Evolutionary conservation across 169 alveolate species (phyloP), one percentile per base, ranked within the genome.

Genomic region (Eimeria tenella): DNA sequence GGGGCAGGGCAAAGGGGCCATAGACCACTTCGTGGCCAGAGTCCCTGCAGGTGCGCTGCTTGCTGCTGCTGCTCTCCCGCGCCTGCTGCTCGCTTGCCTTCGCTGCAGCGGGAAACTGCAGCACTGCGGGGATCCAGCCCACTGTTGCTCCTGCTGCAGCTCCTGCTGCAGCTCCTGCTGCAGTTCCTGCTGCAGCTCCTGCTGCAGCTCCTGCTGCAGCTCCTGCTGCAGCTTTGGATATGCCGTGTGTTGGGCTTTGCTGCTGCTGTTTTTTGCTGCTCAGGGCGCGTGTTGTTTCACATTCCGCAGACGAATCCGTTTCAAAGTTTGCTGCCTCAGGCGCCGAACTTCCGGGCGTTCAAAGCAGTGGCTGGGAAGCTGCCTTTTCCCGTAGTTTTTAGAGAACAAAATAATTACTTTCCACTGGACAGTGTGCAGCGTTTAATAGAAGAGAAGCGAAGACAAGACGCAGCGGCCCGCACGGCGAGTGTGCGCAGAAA

Each of bases 1-100:
- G 91, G 95, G 95, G 3, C 93, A 93, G 74, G 95, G 95, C 19
- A 93, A 93, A 42, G 95, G 95, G 17, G 79, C 73, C 86, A 93
- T 93, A 75, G 88, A 93, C 63, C 93, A 77, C 68, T 93, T 83
- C 65, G 95, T 93, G 5, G 93, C 95, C 13, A 19, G 95, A 25
- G 95, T 86, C 8, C 94, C 94, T 4, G 95, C 95, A 23, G 95
- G 95, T 83, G 25, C 17, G 11, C 31, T 68, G 4, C 19, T 13
- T 82, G 74, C 50, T 58, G 25, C 49, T 82, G 53, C 49, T 73
- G 13, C 15, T 73, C 42, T 73, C 19, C 13, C 15, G 50, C 53
- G 10, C 17, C 10, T 11, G n/a, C n/a, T n/a, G n/a, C n/a, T n/a
- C n/a, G n/a, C n/a, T n/a, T n/a, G n/a, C n/a, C n/a, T n/a, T n/a